Evolutionary conservation across 2,329 filamentous ascomycete species (phyloP).

Genomic region (Clarireedia paspali): DNA sequence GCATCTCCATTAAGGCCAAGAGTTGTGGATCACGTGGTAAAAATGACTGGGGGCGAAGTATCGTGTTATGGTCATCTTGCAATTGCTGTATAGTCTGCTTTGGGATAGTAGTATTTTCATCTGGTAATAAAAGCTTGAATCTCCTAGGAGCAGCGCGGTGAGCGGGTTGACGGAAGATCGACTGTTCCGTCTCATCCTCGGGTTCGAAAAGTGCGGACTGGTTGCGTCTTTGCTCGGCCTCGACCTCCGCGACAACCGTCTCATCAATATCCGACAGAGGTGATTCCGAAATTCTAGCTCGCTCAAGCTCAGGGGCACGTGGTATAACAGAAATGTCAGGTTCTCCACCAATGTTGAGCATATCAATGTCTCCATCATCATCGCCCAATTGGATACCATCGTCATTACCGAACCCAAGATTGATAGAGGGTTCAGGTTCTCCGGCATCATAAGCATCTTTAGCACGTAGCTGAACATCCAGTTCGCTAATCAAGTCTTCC

Average conservation of each 20-base stretch:
- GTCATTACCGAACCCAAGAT: conserved; percentile 40
- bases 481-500: conserved; percentile 58
- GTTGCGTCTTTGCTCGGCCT: conserved; percentile 40
- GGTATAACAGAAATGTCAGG: conserved; percentile 45
- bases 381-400: conserved; percentile 51
- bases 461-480: conserved; percentile 47
- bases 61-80: conserved; percentile 77
- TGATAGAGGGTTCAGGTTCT: conserved; percentile 47
- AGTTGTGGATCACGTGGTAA: conserved; percentile 81
- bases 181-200: conserved; percentile 44
- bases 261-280: conserved; percentile 64
- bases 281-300: conserved; percentile 59
- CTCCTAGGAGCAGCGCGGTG: conserved; percentile 60
- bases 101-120: conserved; percentile 67
- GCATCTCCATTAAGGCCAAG: conserved; percentile 82
- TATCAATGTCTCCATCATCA: conserved; percentile 55
- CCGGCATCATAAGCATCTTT: conserved; percentile 45
- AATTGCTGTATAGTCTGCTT: conserved; percentile 76
- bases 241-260: conserved; percentile 50
- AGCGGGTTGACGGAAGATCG: conserved; percentile 58
- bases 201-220: conserved; percentile 52
- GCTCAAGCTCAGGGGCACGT: conserved; percentile 40
- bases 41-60: conserved; percentile 75
- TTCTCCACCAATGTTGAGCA: conserved; percentile 54
- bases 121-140: conserved; percentile 75